Evolutionary conservation across 2,329 filamentous ascomycete genomes (phyloP), one percentile per base, ranked within the genome.

Genomic region (Cladosporium velox): DNA sequence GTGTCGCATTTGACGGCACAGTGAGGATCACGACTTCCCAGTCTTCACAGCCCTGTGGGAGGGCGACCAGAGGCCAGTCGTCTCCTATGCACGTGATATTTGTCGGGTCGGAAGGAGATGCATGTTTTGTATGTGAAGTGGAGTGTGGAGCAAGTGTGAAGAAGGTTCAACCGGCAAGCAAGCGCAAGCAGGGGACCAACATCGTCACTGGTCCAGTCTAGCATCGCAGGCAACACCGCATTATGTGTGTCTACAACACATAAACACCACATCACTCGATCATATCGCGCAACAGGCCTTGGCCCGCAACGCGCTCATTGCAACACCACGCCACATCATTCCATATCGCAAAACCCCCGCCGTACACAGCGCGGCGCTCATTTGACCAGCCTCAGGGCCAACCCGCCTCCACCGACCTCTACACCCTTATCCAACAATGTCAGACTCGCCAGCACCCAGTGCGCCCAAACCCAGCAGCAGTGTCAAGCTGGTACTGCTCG

Each of bases 401-500:
- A 72, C 59, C 66, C 59, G 65, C 68, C 69, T 58, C 65, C 66
- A 52, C 62, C 67, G 21, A 57, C 70, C 24, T 64, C 66, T 35
- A 66, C 62, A 52, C 14, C 59, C 35, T 14, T 4, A 34, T 54
- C 51, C 38, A 34, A n/a, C 63, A 51, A 94, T 93, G 91, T 88
- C 90, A 77, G 91, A 93, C 78, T 83, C 88, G 7, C 54, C 71
- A 77, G 84, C 86, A 77, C 80, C 83, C 72, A 79, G 82, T 72
- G 85, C 88, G 74, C 91, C 92, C 68, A 99, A 98, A 84, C 95
- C 95, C 69, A 98, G 93, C 86, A 98, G 93, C 88, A 99, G 95
- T 84, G 95, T 99, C 79, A 99, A 99, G 90, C 90, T 99, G 73
- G 95, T 99, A 71, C 87, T 99, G 77, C 89, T 99, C 66, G 95